Evolutionary conservation across 495 filamentous ascomycete species (phyloP).

Genomic region (Penicillium lagena): DNA sequence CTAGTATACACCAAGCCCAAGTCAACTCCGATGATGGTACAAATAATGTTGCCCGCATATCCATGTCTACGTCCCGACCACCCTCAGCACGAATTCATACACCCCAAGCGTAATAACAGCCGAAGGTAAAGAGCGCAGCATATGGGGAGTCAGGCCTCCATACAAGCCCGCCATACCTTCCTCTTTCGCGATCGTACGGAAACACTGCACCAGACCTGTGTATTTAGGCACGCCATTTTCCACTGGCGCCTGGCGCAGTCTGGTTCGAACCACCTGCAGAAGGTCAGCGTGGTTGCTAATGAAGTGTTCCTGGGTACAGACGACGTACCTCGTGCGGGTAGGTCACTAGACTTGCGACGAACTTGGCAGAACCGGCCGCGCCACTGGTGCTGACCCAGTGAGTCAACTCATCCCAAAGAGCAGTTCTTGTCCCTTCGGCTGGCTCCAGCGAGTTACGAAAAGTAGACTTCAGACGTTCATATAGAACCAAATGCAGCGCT

Average conservation of each 20-base stretch:
- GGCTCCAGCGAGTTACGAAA: slow-evolving; percentile 50
- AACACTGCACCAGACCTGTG: slow-evolving; percentile 75
- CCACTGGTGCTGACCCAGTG: slow-evolving; percentile 46
- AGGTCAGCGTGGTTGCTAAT: slow-evolving; percentile 7
- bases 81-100: slow-evolving; percentile 73
- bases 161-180: slow-evolving; percentile 79
- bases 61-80: slow-evolving; percentile 17
- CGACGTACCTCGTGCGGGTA: slow-evolving; percentile 80
- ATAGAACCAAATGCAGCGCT: slow-evolving; percentile 80
- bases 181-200: slow-evolving; percentile 73
- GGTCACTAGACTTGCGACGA: slow-evolving; percentile 70
- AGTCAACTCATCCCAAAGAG: slow-evolving; percentile 20
- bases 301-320: neutral
- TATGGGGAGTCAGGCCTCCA: slow-evolving; percentile 80
- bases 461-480: slow-evolving; percentile 72
- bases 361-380: slow-evolving; percentile 75
- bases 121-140: slow-evolving; percentile 79
- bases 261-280: slow-evolving; percentile 64
- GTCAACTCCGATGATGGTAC: no score
- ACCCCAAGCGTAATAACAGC: slow-evolving; percentile 90
- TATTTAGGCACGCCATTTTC: slow-evolving; percentile 71
- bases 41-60: no score
- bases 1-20: no score
- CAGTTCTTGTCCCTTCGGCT: slow-evolving; percentile 18
- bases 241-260: slow-evolving; percentile 73